Evolutionary conservation across 1,284 basidiomycete genomes (phyloP), one percentile per base, ranked within the genome.

Genomic region (Ceraceosorus guamensis): DNA sequence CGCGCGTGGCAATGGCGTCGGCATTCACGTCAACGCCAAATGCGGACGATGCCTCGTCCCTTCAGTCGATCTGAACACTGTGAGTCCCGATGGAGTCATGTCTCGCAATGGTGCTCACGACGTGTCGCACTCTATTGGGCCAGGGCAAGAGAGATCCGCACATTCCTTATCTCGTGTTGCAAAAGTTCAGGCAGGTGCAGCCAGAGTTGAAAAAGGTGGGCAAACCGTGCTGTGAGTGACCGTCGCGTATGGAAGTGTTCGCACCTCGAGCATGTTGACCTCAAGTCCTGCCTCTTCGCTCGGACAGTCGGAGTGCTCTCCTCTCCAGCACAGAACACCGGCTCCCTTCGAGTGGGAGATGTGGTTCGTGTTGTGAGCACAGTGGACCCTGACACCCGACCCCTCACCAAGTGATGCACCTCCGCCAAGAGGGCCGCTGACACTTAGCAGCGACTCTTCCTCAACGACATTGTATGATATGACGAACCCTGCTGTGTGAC

Each of bases 11-110:
- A 57, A 66, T 30, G 68, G 67, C 13, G 34, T 59, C 5, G 67
- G 67, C 1, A 62, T 71, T 41, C 66, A 67, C 55, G 60, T 67
- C 55, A 34, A 67, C 1, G 66, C 65, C 6, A 60, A 66, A 34
- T 70, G 68, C 51, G 70, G 60, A 1, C 51, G 70, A 1, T 71
- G 70, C 52, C 66, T 70, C 53, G 68, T 70, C 0, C 66, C 68
- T 47, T 63, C 62, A 48, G 63, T 70, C 39, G 68, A 70, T 37
- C 68, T 65, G 2, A 54, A 65, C 11, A 68, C 66, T 1, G 65
- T 46, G 44, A 46, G 44, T 46, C 8, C 5, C 14, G 7, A 14
- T 46, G 8, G n/a, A 14, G 7, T 46, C 8, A 5, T 18, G n/a
- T 46, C n/a, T 7, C 44, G 44, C 44, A 6, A 24, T 8, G 44